A percentile compares a stretch with the other conserved stretches of the same genome.
Conservation (phyloP, 768 basidiomycete species). For the Candolleomyces aberdarensis region DNA sequence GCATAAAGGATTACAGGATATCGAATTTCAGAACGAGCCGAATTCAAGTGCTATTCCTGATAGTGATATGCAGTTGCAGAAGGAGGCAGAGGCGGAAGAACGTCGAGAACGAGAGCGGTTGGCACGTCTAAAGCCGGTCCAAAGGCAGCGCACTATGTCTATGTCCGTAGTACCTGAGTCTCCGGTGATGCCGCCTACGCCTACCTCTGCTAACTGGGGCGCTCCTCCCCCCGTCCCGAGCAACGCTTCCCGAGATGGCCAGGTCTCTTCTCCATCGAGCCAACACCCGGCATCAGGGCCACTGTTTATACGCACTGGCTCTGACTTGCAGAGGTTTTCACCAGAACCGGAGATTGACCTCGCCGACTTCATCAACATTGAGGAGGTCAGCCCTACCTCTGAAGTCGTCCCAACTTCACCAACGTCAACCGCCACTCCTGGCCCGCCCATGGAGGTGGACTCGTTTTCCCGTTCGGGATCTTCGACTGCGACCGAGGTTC, state of each 20-base stretch:
- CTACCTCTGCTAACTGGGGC: slow-evolving; percentile 47
- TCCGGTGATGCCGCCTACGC: slow-evolving; percentile 45
- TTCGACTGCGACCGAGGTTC: not conserved
- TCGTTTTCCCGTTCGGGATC: slow-evolving; percentile 9
- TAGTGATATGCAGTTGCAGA: slow-evolving; percentile 57
- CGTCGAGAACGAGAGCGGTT: slow-evolving; percentile 67
- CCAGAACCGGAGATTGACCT: slow-evolving; percentile 68
- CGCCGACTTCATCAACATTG: slow-evolving; percentile 74
- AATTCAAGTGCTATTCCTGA: slow-evolving; percentile 36
- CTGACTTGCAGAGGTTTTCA: slow-evolving; percentile 28
- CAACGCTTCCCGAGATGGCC: slow-evolving; percentile 33
- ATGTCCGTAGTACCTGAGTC: slow-evolving; percentile 73
- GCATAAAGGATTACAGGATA: slow-evolving; percentile 89
- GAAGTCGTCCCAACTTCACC: not conserved
- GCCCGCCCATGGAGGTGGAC: slow-evolving; percentile 10
- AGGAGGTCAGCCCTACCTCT: slow-evolving; percentile 38
- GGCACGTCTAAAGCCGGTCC: slow-evolving; percentile 54
- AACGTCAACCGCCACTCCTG: slow-evolving; percentile 11
- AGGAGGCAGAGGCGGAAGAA: slow-evolving; percentile 66
- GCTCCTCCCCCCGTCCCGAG: slow-evolving; percentile 55
- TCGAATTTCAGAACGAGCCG: slow-evolving; percentile 68
- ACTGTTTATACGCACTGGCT: slow-evolving; percentile 29
- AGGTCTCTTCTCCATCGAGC: slow-evolving; percentile 6
- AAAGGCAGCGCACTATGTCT: slow-evolving; percentile 49
- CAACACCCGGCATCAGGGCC: slow-evolving; percentile 18